Evolutionary conservation across 2,329 filamentous ascomycete species (phyloP).

Genomic region (Clathrospora elynae): DNA sequence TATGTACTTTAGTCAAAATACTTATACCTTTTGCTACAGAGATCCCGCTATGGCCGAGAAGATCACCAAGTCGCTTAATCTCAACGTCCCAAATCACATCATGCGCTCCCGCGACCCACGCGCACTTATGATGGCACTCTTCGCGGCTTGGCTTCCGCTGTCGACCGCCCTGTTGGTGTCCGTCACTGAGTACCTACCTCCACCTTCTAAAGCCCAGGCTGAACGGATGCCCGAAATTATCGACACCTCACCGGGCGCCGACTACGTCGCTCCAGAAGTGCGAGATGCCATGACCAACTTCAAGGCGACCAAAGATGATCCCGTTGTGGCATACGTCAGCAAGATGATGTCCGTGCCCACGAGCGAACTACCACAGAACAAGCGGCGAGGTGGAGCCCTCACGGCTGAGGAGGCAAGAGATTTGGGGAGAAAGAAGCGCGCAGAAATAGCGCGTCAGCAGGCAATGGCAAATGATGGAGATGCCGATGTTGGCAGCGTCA

Average conservation of each 20-base stretch:
- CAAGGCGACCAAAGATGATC: slow-evolving; percentile 70
- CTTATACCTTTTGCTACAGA: slow-evolving; percentile 54
- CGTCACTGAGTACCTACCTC: slow-evolving; percentile 89
- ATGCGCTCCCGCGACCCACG: slow-evolving; percentile 82
- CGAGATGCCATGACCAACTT: slow-evolving; percentile 84
- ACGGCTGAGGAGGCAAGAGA: slow-evolving; percentile 90
- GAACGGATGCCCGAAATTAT: slow-evolving; percentile 79
- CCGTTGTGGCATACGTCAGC: slow-evolving; percentile 92
- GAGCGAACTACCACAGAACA: slow-evolving; percentile 89
- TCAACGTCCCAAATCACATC: slow-evolving; percentile 84
- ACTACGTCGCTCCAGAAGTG: slow-evolving; percentile 69
- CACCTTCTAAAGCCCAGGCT: slow-evolving; percentile 78
- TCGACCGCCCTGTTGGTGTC: slow-evolving; percentile 93
- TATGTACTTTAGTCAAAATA: slow-evolving; percentile 48
- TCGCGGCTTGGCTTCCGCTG: slow-evolving; percentile 86
- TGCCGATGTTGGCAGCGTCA: slow-evolving; percentile 59
- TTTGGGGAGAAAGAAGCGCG: slow-evolving; percentile 83
- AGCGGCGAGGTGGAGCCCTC: slow-evolving; percentile 68
- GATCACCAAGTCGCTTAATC: slow-evolving; percentile 87
- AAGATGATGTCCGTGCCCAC: slow-evolving; percentile 97
- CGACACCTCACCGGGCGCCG: slow-evolving; percentile 75
- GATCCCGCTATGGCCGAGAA: slow-evolving; percentile 85
- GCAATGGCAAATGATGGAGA: slow-evolving; percentile 55
- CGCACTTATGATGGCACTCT: slow-evolving; percentile 82
- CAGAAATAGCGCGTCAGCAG: slow-evolving; percentile 82